Evolutionary conservation across 176 grass and related monocot genomes (phyloP).

Genomic region (Oryza australiensis): DNA sequence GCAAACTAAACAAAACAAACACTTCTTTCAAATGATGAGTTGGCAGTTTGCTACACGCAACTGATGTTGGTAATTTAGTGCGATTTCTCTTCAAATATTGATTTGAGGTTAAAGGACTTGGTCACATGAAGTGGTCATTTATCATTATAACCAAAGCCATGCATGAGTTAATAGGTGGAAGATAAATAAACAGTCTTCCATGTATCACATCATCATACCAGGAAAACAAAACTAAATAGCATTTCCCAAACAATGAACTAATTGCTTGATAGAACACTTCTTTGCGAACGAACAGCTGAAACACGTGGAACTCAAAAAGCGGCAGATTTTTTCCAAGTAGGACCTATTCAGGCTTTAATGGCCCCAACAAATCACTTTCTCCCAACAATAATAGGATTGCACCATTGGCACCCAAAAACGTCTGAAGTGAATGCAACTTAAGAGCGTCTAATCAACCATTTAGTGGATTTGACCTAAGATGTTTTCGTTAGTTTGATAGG

Average conservation of each 20-base stretch:
- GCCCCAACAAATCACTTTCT: not conserved
- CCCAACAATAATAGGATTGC: not conserved
- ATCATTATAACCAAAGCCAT: conserved; percentile 21
- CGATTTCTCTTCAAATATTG: not conserved
- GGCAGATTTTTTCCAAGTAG: conserved; percentile 13
- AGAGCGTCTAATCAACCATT: not conserved
- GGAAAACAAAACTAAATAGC: conserved; percentile 13
- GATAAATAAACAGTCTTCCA: conserved; percentile 7
- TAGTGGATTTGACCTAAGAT: not conserved
- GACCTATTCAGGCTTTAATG: conserved; percentile 1
- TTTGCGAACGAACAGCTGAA: not conserved
- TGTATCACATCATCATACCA: conserved; percentile 22
- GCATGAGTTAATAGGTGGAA: not conserved
- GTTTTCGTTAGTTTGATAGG: not conserved
- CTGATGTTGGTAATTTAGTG: not conserved
- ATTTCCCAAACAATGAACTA: not conserved
- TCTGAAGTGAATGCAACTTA: conserved; percentile 1
- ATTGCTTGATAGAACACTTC: conserved; percentile 6
- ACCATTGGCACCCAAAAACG: not conserved
- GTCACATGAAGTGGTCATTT: not conserved
- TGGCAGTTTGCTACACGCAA: not conserved
- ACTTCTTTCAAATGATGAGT: not conserved
- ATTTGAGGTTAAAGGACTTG: conserved; percentile 26
- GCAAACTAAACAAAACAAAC: conserved; percentile 8
- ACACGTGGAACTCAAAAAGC: not conserved